A percentile compares a stretch with the other conserved stretches of the same genome.
Conservation (phyloP, 202 grass and related monocot genomes). For the Schoenoplectus tabernaemontani region DNA sequence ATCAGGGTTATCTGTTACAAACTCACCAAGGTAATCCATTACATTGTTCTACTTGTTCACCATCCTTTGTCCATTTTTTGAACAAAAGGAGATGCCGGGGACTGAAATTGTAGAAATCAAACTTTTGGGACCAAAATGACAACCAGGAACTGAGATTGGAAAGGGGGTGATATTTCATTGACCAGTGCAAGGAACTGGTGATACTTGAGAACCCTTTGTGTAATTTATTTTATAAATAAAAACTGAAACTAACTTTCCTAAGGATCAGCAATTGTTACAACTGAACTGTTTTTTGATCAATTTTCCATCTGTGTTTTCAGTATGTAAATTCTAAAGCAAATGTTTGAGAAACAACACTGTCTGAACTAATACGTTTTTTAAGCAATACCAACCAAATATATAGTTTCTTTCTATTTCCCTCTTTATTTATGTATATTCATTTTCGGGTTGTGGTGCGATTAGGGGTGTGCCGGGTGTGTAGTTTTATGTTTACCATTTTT, state of each 20-base stretch:
- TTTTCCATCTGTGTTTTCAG: background rate
- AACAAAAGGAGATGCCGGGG: background rate
- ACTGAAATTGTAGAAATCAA: background rate
- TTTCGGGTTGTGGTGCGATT: background rate
- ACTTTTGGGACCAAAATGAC: background rate
- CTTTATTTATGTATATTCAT: background rate
- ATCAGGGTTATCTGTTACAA: too few species aligned
- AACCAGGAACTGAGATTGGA: background rate
- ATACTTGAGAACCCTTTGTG: background rate
- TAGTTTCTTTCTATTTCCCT: background rate
- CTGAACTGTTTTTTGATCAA: background rate
- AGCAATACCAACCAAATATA: background rate
- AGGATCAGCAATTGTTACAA: background rate
- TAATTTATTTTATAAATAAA: background rate
- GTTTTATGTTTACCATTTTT: background rate
- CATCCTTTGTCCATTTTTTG: too few species aligned
- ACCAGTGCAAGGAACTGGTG: background rate
- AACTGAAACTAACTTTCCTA: background rate
- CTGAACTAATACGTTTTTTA: background rate
- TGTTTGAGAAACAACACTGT: background rate
- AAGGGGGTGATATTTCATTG: background rate
- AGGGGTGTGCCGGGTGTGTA: background rate
- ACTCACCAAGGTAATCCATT: background rate
- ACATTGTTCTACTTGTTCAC: background rate
- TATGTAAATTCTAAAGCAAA: background rate